Evolutionary conservation across 306 rosid species (phyloP).

Genomic region (Alnus glutinosa): DNA sequence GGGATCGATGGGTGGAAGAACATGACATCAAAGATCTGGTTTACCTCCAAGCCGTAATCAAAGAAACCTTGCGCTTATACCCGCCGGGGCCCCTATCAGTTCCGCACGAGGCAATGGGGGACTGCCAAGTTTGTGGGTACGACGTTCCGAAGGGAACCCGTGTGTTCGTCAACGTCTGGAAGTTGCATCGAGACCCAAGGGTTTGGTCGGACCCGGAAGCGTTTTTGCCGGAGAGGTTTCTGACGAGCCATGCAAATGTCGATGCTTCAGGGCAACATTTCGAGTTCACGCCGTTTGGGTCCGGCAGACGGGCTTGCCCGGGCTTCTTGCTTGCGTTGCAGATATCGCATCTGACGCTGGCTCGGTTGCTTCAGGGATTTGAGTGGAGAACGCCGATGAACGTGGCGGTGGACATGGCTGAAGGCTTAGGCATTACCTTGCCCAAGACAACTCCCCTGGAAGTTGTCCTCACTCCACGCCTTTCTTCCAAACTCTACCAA

Average conservation of each 20-base stretch:
- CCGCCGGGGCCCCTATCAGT: slow-evolving; percentile 54
- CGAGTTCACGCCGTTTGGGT: slow-evolving; percentile 57
- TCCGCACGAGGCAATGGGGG: slow-evolving; percentile 60
- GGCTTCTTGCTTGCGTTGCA: slow-evolving; percentile 48
- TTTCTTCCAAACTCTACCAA: slow-evolving; percentile 18
- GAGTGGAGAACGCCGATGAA: slow-evolving; percentile 26
- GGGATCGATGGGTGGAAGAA: slow-evolving; percentile 43
- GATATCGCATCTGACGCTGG: slow-evolving; percentile 38
- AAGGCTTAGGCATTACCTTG: slow-evolving; percentile 49
- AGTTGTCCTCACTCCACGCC: slow-evolving; percentile 35
- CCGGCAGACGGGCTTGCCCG: slow-evolving; percentile 57
- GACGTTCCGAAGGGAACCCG: slow-evolving; percentile 49
- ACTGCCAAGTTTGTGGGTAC: slow-evolving; percentile 38
- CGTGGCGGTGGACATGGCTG: slow-evolving; percentile 46
- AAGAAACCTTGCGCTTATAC: slow-evolving; percentile 52
- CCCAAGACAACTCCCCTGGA: slow-evolving; percentile 46
- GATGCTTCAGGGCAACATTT: slow-evolving; percentile 43
- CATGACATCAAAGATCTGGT: slow-evolving; percentile 36
- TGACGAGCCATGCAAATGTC: slow-evolving; percentile 24
- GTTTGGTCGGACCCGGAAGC: slow-evolving; percentile 46
- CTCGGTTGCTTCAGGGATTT: slow-evolving; percentile 58
- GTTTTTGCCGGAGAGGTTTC: slow-evolving; percentile 57
- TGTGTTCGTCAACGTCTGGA: slow-evolving; percentile 55
- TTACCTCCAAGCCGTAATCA: slow-evolving; percentile 54
- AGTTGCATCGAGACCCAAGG: slow-evolving; percentile 54